Percentiles rank a stretch among this genome's conserved stretches.
Conservation (phyloP, 768 basidiomycete species). For the Clitopilus passeckerianus region DNA sequence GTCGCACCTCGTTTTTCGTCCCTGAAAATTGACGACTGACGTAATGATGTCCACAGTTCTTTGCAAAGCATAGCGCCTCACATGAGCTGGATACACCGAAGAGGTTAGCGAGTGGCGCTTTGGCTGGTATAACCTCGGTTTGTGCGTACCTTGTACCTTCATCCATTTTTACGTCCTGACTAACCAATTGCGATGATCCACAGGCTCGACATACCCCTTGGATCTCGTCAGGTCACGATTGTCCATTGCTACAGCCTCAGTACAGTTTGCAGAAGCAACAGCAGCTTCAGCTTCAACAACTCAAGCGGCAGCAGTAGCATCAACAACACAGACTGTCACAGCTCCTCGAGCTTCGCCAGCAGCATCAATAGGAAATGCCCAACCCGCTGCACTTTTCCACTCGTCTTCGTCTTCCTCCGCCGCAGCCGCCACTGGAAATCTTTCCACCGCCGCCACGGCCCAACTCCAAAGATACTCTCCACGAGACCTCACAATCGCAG, state of each 20-base stretch:
- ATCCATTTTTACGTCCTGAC: slow-evolving; percentile 6
- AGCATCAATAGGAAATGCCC: slow-evolving; percentile 20
- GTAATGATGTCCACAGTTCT: slow-evolving; percentile 44
- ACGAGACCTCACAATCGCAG: slow-evolving; percentile 67
- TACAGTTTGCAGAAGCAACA: slow-evolving; percentile 29
- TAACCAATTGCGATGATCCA: neutral
- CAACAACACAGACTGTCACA: slow-evolving; percentile 15
- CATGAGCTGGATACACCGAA: slow-evolving; percentile 85
- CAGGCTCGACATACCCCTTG: slow-evolving; percentile 86
- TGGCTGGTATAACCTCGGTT: slow-evolving; percentile 93
- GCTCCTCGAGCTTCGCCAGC: slow-evolving; percentile 17
- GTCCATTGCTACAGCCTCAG: slow-evolving; percentile 89
- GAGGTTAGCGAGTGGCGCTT: slow-evolving; percentile 78
- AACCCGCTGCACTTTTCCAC: slow-evolving; percentile 48
- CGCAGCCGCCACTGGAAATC: slow-evolving; percentile 14
- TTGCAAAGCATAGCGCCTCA: slow-evolving; percentile 57
- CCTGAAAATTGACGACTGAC: slow-evolving; percentile 18
- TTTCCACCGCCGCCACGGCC: slow-evolving; percentile 3
- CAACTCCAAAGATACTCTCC: slow-evolving; percentile 28
- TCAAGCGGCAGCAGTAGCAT: slow-evolving; percentile 10
- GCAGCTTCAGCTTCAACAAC: slow-evolving; percentile 9
- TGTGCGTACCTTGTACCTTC: slow-evolving; percentile 46
- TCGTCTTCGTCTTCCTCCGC: slow-evolving; percentile 35
- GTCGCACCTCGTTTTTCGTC: slow-evolving; percentile 6
- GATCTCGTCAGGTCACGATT: slow-evolving; percentile 91